A percentile compares a stretch with the other conserved stretches of the same genome.
Conservation (phyloP, 2,329 filamentous ascomycete genomes). For the Talaromyces funiculosus region DNA sequence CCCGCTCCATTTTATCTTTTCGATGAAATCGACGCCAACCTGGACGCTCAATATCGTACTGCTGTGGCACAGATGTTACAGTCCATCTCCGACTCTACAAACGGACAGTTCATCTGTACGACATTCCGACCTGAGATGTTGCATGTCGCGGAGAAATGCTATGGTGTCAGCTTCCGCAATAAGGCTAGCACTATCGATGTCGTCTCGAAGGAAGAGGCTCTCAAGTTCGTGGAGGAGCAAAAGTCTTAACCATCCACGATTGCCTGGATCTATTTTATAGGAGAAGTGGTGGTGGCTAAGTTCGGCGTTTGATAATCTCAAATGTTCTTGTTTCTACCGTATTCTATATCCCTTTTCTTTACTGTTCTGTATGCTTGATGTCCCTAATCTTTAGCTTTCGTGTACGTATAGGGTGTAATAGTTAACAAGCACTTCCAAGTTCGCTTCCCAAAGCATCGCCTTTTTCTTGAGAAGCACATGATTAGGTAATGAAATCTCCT, state of each 20-base stretch:
- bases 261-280: background rate
- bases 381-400: background rate
- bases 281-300: background rate
- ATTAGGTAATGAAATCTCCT: too few species aligned
- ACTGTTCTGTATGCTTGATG: background rate
- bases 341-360: background rate
- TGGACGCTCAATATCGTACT: constrained; percentile 95
- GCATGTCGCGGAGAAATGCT: constrained; percentile 92
- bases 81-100: constrained; percentile 58
- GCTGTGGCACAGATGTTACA: constrained; percentile 86
- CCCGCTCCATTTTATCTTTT: constrained; percentile 98
- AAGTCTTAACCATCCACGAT: constrained; percentile 30
- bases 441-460: background rate
- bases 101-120: constrained; percentile 91
- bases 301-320: background rate
- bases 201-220: constrained; percentile 76
- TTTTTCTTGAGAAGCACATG: background rate
- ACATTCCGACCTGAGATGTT: constrained; percentile 98
- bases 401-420: background rate
- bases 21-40: constrained; percentile 96
- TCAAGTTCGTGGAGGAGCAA: constrained; percentile 92
- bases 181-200: constrained; percentile 95
- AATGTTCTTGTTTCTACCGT: background rate
- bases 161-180: constrained; percentile 84
- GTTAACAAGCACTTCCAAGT: background rate